Base-by-base conservation (phyloP, 1,284 basidiomycete species). In the Marasmius sp. region DNA sequence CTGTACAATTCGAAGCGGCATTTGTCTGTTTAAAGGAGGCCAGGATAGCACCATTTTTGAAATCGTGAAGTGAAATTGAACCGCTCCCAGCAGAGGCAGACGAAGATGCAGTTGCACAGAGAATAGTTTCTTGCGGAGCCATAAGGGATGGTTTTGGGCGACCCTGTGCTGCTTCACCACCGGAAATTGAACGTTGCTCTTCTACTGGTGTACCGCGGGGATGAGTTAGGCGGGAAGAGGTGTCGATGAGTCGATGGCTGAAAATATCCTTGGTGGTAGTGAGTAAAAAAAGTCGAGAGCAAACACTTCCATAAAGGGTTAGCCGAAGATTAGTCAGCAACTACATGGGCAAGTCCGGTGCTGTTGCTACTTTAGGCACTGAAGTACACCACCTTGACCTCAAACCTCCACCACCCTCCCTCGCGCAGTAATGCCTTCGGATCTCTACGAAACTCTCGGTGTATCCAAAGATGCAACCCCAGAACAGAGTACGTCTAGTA, bases 21-120 rank as follows among this genome's bases (percentile, higher is more conserved):
- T 76, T 87, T 0, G 87, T 86, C 67, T 92, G 91, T 68, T 92
- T 93, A 80, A 92, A 93, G 1, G 90, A 86, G 22, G 88, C 84
- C 37, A 93, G 81, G 2, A 81, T 77, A 11, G 84, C 77, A 48
- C 89, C 85, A 1, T 87, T 91, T 65, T 89, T 84, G 34, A 93
- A 82, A 69, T 93, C 91, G 67, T 92, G 89, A 10, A 93, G 67
- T 43, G 83, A 74, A 57, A 93, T 81, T 22, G 83, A 72, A 1
- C 91, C 91, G 33, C 81, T 74, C 5, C 85, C 86, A 27, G 80
- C 66, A n/a, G 69, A 74, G 1, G 81, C 67, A 14, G 80, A 74
- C n/a, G 84, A 77, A 3, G 81, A 81, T 50, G 81, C 77, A 5
- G 86, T 84, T 27, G 85, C 78, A 67, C 85, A 92, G 6, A 92